Base-by-base conservation (phyloP, 306 rosid genomes). In the Lotus japonicus region DNA sequence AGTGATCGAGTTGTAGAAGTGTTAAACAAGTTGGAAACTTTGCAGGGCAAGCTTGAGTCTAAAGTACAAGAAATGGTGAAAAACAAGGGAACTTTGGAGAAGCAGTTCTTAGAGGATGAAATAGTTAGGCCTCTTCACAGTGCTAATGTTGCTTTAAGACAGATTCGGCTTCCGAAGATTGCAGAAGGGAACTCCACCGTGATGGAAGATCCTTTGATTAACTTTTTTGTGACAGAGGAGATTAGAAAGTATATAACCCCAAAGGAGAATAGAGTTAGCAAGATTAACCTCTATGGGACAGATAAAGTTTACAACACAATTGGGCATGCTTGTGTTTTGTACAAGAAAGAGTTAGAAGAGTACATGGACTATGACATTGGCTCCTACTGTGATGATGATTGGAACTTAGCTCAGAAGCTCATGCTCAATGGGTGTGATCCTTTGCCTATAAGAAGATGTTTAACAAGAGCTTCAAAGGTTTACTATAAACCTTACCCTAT, bases 371-470 rank as follows among this genome's bases (percentile, higher is more conserved):
- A 95, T 72, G 99, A 95, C 69, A 85, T 95, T 44, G 95, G 96
- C 2, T 95, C 99, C 9, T 95, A 90, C 31, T 95, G 99, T 58
- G 82, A 95, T 14, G 99, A 95, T 81, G 95, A 95, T 78, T 95
- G 97, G 97, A 85, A 81, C 65, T 68, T 88, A 8, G 99, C 86
- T 52, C 96, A 90, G 69, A 88, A 84, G 58, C 92, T 95, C 42
- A 88, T 95, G 97, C 84, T 95, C 38, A 81, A 79, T 3, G 99
- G 99, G 3, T 95, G 99, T 58, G 99, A 94, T 56, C 97, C 97
- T 10, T 79, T 94, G 77, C 99, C 99, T 6, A 79, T 95, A 50
- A 81, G 95, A 55, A 82, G 97, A 74, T 94, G 97, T 73, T 69
- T 88, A 70, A 71, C 97, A 52, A 84, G 99, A 72, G 99, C 99